Base-by-base conservation (phyloP, 495 filamentous ascomycete genomes). In the Daldinia bambusicola region DNA sequence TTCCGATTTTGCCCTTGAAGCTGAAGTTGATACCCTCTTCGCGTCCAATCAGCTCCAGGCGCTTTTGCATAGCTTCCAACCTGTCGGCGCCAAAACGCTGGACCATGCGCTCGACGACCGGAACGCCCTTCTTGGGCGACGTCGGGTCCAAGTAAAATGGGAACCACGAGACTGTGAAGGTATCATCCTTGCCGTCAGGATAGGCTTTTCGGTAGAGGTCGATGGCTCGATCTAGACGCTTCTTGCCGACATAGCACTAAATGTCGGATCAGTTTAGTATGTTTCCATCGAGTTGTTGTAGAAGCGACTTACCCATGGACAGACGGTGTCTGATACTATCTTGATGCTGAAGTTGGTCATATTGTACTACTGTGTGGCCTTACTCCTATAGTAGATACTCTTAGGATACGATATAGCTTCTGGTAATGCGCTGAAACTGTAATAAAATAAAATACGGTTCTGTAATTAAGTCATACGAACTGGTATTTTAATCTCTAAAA, bases 261-360 rank as follows among this genome's bases (percentile, higher is more conserved):
- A 37, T 38, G 58, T 40, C 6, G 7, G n/a, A 40, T 18, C 36
- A 16, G 37, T 64, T 72, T 22, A 56, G 26, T 31, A 6, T 43
- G 30, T 18, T 13, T 26, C 26, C 26, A 6, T 16, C 10, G 8
- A 14, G 22, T 5, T 2, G 45, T 20, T 13, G 34, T 40, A 61
- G 65, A 13, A 52, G 36, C 50, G 30, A 77, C 78, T 55, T 77
- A 86, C 87, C 61, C 87, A 91, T n/a, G 92, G 92, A 75, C 92
- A 95, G 62, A 94, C 86, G 26, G 87, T 92, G 81, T 94, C 92
- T 38, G 78, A 84, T 31, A 92, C 87, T 66, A 94, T 88, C 32
- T 91, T 86, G 77, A 94, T 90, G 55, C 85, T 84, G 83, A 92
- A 92, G 66, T 89, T 88, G 18, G 90, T 92, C 92, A 94, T 94